Base-by-base conservation (phyloP, 768 basidiomycete genomes). In the Leccinum obscurum region DNA sequence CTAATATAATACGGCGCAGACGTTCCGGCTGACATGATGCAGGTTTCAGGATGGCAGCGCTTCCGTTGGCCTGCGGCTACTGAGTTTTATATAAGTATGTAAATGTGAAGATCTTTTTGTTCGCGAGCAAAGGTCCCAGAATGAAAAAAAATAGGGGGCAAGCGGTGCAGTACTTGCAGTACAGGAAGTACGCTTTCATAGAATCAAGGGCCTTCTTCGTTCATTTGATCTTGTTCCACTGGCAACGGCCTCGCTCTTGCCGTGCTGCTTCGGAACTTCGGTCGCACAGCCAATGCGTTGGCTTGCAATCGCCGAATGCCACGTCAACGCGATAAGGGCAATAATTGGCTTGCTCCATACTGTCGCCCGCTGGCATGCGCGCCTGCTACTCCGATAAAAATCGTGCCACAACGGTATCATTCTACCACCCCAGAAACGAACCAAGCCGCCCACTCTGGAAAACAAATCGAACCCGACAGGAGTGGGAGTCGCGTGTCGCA, bases 361-460 rank as follows among this genome's bases (percentile, higher is more conserved):
- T 55, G 49, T 59, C 3, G 5, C 41, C 10, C 22, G 39, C 58
- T 70, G 67, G 68, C 49, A 32, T 37, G 60, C 13, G 34, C 34
- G 61, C 59, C 54, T 58, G 20, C 54, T 22, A n/a, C 67, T 13
- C 60, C 58, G 52, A 52, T 49, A 46, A 3, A 35, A 11, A 44
- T 56, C 32, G 30, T 52, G 34, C 30, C 60, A 35, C 13, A 59
- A 24, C 48, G 34, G 37, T 46, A 39, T 4, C 22, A 20, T 14
- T 15, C 59, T 30, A n/a, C 37, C n/a, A 26, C 32, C 50, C 37
- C 32, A 28, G 44, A 60, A 52, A 59, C 56, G 57, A 68, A 60
- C 57, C 61, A 8, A 35, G 50, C 37, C 8, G 28, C 30, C 57
- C 28, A 32, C 41, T 26, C 37, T 58, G 24, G 14, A 8, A 59